phyloP scores from a whole-genome alignment of 495 filamentous ascomycete species.

The Aspergillus indologenus region DNA sequence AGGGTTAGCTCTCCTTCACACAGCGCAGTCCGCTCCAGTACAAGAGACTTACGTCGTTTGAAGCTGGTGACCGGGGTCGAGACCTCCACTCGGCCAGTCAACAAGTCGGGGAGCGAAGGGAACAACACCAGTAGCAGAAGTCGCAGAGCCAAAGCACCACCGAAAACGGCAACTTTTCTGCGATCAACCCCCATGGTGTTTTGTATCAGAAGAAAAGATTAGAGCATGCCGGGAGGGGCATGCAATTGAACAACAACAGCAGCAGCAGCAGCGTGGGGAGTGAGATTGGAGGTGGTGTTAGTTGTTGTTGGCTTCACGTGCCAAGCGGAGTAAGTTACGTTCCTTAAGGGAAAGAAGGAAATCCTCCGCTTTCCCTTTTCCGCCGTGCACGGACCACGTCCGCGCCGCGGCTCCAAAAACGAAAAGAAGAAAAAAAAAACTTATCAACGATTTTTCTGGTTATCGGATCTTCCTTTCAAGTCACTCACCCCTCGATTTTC shows the following conservation, averaged over 20 bases:
- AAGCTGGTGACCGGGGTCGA: constrained; percentile 97
- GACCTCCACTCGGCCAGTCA: constrained; percentile 90
- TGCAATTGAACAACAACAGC: neutral
- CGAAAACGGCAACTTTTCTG: constrained; percentile 72
- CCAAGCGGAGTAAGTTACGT: constrained; percentile 5
- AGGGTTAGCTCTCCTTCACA: neutral
- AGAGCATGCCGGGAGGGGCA: constrained; percentile 9
- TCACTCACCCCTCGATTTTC: constrained; percentile 19
- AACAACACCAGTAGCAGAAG: constrained; percentile 77
- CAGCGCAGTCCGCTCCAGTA: neutral
- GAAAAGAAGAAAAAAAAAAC: constrained; percentile 19
- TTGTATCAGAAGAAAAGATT: constrained; percentile 8
- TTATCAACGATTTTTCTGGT: constrained; percentile 9
- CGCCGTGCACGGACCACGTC: constrained; percentile 38
- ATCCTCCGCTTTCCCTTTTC: constrained; percentile 27
- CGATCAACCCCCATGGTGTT: constrained; percentile 60
- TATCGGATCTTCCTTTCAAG: constrained; percentile 30
- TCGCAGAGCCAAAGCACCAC: constrained; percentile 72
- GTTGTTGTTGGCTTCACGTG: constrained; percentile 26
- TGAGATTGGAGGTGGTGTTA: neutral
- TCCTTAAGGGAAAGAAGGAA: neutral
- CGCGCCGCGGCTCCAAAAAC: constrained; percentile 22
- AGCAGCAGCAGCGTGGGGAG: neutral
- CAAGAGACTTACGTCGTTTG: constrained; percentile 72
- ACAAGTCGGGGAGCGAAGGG: constrained; percentile 77